These are phyloP conservation scores for Teratosphaeria epicoccoides DNA, from an alignment of 2,329 filamentous ascomycete genomes.

Conservation along the genomic window DNA sequence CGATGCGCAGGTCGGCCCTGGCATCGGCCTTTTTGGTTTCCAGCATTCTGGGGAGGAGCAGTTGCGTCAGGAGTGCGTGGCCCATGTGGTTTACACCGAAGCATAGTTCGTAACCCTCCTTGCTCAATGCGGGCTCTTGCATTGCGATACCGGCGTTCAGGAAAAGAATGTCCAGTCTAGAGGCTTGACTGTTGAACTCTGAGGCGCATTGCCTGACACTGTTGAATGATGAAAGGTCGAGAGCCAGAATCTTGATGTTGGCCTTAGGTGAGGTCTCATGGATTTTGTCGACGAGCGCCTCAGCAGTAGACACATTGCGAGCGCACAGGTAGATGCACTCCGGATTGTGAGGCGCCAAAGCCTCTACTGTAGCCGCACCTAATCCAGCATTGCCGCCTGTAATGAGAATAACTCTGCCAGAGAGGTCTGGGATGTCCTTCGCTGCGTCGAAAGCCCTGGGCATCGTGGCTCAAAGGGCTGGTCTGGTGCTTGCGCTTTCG, in stretches of 20 bases:
- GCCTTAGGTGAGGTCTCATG: slow-evolving; percentile 20
- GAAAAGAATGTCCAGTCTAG: slow-evolving; percentile 37
- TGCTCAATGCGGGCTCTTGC: slow-evolving; percentile 26
- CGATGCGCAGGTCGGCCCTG: slow-evolving; percentile 35
- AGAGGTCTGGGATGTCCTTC: slow-evolving; percentile 31
- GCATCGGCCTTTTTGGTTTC: slow-evolving; percentile 26
- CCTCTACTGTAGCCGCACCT: slow-evolving; percentile 35
- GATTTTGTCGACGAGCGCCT: slow-evolving; percentile 24
- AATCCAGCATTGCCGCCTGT: slow-evolving; percentile 33
- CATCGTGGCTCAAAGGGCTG: slow-evolving; percentile 5
- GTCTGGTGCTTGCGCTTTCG: background rate
- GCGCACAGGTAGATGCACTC: slow-evolving; percentile 37
- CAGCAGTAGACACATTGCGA: slow-evolving; percentile 32
- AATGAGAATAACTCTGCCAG: slow-evolving; percentile 31
- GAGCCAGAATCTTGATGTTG: slow-evolving; percentile 28
- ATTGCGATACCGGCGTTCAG: slow-evolving; percentile 39
- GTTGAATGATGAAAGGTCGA: slow-evolving; percentile 35
- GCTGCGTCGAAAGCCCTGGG: slow-evolving; percentile 21
- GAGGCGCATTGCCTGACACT: slow-evolving; percentile 31
- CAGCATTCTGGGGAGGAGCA: slow-evolving; percentile 19
- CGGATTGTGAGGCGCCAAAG: slow-evolving; percentile 35
- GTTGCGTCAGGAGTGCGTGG: background rate
- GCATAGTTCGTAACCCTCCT: slow-evolving; percentile 7
- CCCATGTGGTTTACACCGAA: slow-evolving; percentile 1
- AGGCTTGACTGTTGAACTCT: slow-evolving; percentile 25